Evolutionary conservation across 176 grass and related monocot genomes (phyloP).

Genomic region (Carex pumila): DNA sequence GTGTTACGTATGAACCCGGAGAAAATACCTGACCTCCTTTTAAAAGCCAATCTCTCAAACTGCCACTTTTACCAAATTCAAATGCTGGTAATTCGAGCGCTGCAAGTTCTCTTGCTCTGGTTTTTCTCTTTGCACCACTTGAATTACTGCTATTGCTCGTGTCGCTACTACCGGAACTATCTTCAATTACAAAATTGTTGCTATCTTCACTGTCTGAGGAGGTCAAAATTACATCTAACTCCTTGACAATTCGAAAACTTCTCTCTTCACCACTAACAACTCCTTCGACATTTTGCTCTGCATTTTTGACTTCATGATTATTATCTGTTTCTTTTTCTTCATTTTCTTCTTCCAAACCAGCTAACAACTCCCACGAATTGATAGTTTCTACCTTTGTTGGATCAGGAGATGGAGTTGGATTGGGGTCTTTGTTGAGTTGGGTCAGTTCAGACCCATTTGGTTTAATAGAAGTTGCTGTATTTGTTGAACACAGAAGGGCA

Average conservation of each 20-base stretch:
- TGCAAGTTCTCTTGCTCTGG: slow-evolving; percentile 44
- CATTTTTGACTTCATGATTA: neutral
- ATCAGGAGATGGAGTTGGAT: neutral
- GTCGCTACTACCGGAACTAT: neutral
- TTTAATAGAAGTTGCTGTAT: slow-evolving; percentile 15
- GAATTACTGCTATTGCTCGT: neutral
- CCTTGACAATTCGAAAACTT: slow-evolving; percentile 65
- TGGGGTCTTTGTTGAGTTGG: neutral
- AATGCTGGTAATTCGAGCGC: slow-evolving; percentile 45
- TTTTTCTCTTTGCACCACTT: slow-evolving; percentile 29
- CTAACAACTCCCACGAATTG: slow-evolving; percentile 55
- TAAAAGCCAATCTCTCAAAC: slow-evolving; percentile 67
- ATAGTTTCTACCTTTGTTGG: slow-evolving; percentile 50
- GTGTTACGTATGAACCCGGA: slow-evolving; percentile 59
- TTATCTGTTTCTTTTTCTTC: neutral
- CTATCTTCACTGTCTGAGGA: slow-evolving; percentile 24
- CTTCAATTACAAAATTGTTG: neutral
- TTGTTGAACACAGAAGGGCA: slow-evolving; percentile 40
- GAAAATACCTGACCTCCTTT: slow-evolving; percentile 60
- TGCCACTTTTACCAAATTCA: slow-evolving; percentile 62
- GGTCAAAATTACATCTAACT: slow-evolving; percentile 41
- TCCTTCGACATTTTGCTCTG: neutral
- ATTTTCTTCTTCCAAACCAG: slow-evolving; percentile 59
- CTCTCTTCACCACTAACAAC: neutral
- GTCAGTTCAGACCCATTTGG: neutral